These are phyloP conservation scores for Aspergillus sclerotialis DNA, from an alignment of 2,329 filamentous ascomycete genomes.

Conservation along the genomic window DNA sequence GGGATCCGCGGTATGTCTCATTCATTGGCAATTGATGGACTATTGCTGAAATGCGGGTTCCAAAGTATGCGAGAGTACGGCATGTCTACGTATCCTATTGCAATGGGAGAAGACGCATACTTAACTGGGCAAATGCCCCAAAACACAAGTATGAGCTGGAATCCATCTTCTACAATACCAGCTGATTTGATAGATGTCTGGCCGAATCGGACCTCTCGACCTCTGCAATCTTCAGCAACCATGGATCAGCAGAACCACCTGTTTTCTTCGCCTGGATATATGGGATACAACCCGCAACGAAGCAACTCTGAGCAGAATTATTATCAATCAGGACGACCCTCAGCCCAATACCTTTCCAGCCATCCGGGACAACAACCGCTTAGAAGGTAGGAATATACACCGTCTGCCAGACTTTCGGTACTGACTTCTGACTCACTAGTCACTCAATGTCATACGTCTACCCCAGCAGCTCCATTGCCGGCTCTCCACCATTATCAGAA, in stretches of 20 bases:
- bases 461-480: constrained; percentile 12
- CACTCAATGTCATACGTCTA: constrained; percentile 15
- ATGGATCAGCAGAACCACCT: constrained; percentile 21
- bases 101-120: constrained; percentile 11
- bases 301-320: constrained; percentile 14
- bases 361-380: constrained; percentile 8
- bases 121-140: constrained; percentile 23
- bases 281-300: constrained; percentile 19
- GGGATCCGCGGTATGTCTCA: not conserved
- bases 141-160: constrained; percentile 11
- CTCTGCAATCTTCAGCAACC: constrained; percentile 19
- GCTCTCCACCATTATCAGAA: constrained; percentile 12
- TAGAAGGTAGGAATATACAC: too few relatives aligned
- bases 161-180: constrained; percentile 5
- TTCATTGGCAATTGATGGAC: too few relatives aligned
- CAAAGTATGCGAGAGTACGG: not conserved
- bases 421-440: too few relatives aligned
- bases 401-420: too few relatives aligned
- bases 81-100: not conserved
- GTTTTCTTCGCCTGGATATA: constrained; percentile 16
- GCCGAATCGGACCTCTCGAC: constrained; percentile 22
- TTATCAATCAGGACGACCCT: constrained; percentile 13
- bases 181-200: constrained; percentile 19
- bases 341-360: constrained; percentile 13
- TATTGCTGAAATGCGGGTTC: not conserved